These are phyloP conservation scores for Suhomyces atakaporum DNA, from an alignment of 1,139 yeast genomes.

Conservation along the genomic window DNA sequence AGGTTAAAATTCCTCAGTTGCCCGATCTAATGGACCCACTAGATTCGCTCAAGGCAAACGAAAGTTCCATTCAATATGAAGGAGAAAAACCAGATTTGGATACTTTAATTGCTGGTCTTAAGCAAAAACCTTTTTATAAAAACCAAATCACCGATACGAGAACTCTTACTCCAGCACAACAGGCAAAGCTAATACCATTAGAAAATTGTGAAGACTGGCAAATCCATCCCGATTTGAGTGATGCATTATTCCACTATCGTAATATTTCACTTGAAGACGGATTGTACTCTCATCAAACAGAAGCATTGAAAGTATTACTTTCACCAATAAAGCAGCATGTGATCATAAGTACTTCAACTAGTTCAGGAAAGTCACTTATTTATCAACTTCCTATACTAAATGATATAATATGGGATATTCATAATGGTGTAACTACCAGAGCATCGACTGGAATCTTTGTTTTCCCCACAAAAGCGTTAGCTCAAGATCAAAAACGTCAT, in stretches of 20 bases:
- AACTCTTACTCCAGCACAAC: conserved; percentile 27
- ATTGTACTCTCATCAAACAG: conserved; percentile 79
- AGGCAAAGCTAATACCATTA: conserved; percentile 21
- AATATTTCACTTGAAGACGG: conserved; percentile 46
- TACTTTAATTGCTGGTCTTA: conserved; percentile 50
- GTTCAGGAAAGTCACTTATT: conserved; percentile 91
- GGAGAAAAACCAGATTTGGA: conserved; percentile 25
- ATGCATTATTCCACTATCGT: conserved; percentile 52
- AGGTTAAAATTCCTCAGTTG: conserved; percentile 46
- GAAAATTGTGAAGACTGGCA: conserved; percentile 40
- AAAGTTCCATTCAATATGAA: neutral
- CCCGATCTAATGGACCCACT: conserved; percentile 34
- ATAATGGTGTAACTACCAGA: conserved; percentile 22
- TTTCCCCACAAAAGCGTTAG: conserved; percentile 95
- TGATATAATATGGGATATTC: conserved; percentile 48
- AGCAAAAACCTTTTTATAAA: conserved; percentile 49
- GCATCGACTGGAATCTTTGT: conserved; percentile 73
- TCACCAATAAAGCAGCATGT: conserved; percentile 54
- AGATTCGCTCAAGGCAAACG: conserved; percentile 28
- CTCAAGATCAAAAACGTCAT: conserved; percentile 92
- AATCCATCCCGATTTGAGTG: conserved; percentile 46
- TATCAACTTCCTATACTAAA: conserved; percentile 85
- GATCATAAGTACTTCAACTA: conserved; percentile 88
- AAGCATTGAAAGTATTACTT: conserved; percentile 63
- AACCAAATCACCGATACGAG: conserved; percentile 56